phyloP scores from a whole-genome alignment of 352 stramenopile species.

The Globisporangium alternatum region DNA sequence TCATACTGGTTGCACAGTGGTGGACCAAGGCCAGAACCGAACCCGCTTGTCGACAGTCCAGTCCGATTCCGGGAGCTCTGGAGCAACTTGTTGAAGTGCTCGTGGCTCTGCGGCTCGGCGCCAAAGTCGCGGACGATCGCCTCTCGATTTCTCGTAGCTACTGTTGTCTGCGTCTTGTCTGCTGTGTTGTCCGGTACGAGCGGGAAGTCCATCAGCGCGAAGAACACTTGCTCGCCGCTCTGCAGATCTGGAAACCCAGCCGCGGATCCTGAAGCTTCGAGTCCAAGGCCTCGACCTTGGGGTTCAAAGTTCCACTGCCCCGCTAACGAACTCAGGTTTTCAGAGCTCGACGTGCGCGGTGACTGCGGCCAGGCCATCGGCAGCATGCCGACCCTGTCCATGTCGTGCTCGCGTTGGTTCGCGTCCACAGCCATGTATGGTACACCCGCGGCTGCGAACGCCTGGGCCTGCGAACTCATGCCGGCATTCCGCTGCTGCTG shows the following conservation, averaged over 20 bases:
- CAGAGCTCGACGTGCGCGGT: background rate
- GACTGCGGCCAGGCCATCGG: background rate
- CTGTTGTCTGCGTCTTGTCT: background rate
- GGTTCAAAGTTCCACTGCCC: background rate
- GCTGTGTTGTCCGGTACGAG: background rate
- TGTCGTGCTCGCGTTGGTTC: background rate
- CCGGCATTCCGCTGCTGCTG: background rate
- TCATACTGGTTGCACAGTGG: background rate
- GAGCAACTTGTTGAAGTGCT: background rate
- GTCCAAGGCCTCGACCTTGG: background rate
- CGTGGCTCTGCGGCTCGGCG: background rate
- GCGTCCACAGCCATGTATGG: background rate
- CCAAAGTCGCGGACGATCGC: background rate
- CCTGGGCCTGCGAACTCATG: background rate
- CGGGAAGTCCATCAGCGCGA: slow-evolving; percentile 1
- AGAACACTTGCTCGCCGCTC: slow-evolving; percentile 5
- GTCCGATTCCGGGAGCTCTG: background rate
- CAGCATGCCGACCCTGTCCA: background rate
- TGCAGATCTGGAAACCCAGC: background rate
- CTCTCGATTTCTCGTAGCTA: background rate
- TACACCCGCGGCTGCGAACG: background rate
- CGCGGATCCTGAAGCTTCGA: background rate
- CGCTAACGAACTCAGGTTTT: background rate
- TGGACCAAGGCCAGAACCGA: background rate
- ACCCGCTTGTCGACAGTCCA: background rate